Conservation (phyloP, 495 filamentous ascomycete species). For the Aspergillus baeticus region DNA sequence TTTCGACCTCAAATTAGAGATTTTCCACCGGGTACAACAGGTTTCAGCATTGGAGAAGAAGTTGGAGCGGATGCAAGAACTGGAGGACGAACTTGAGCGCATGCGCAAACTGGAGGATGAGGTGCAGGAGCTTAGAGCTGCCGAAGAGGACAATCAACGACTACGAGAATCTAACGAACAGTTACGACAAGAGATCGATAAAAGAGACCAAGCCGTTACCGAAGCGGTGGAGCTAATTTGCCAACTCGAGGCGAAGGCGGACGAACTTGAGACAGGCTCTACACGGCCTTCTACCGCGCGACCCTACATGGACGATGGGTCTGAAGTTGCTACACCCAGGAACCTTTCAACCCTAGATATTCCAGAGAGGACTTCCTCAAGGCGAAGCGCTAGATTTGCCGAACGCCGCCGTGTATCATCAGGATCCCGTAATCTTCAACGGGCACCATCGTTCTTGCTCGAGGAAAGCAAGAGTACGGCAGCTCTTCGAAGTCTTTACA, state of each 20-base stretch:
- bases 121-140: slow-evolving; percentile 58
- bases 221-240: slow-evolving; percentile 83
- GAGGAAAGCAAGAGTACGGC: slow-evolving; percentile 61
- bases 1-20: slow-evolving; percentile 84
- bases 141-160: slow-evolving; percentile 48
- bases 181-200: slow-evolving; percentile 66
- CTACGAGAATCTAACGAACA: slow-evolving; percentile 61
- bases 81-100: slow-evolving; percentile 65
- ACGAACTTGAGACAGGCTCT: slow-evolving; percentile 42
- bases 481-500: slow-evolving; percentile 63
- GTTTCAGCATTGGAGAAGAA: slow-evolving; percentile 67
- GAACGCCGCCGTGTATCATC: slow-evolving; percentile 21
- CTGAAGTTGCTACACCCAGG: slow-evolving; percentile 28
- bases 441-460: slow-evolving; percentile 67
- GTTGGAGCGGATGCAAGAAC: slow-evolving; percentile 62
- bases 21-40: slow-evolving; percentile 69
- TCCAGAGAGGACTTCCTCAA: slow-evolving; percentile 41
- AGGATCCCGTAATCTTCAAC: slow-evolving; percentile 34
- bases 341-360: slow-evolving; percentile 32
- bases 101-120: slow-evolving; percentile 63
- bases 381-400: slow-evolving; percentile 17
- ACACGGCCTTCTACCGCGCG: slow-evolving; percentile 29
- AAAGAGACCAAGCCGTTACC: slow-evolving; percentile 72
- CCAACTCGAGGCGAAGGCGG: slow-evolving; percentile 65
- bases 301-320: slow-evolving; percentile 23